These are phyloP conservation scores for Fusarium foetens DNA, from an alignment of 2,329 filamentous ascomycete species.

Conservation along the genomic window DNA sequence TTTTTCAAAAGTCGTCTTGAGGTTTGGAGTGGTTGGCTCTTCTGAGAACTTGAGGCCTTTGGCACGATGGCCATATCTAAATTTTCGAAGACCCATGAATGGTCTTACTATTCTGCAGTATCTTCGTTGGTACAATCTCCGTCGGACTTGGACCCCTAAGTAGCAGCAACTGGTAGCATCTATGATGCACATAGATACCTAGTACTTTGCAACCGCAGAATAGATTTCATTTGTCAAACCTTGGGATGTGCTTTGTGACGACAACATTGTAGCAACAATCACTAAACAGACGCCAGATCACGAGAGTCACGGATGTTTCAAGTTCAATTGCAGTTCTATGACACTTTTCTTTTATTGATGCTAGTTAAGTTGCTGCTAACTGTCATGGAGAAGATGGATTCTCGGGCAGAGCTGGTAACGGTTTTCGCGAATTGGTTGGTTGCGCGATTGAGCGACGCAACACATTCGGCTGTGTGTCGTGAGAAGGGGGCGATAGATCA, in stretches of 20 bases:
- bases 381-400: slow-evolving; percentile 45
- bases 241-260: background rate
- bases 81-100: slow-evolving; percentile 29
- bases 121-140: slow-evolving; percentile 33
- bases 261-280: background rate
- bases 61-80: slow-evolving; percentile 25
- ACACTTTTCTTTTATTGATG: background rate
- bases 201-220: slow-evolving; percentile 30
- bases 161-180: slow-evolving; percentile 30
- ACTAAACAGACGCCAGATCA: background rate
- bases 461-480: slow-evolving; percentile 19
- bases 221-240: slow-evolving; percentile 12
- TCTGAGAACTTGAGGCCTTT: slow-evolving; percentile 13
- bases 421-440: slow-evolving; percentile 51
- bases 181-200: slow-evolving; percentile 32
- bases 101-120: slow-evolving; percentile 36
- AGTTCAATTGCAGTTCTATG: background rate
- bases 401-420: slow-evolving; percentile 56
- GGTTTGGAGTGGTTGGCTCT: slow-evolving; percentile 28
- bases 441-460: slow-evolving; percentile 35
- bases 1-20: slow-evolving; percentile 33
- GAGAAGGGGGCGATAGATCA: slow-evolving; percentile 15
- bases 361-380: background rate
- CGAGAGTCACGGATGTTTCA: background rate
- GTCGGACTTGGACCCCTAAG: background rate